A percentile compares a stretch with the other conserved stretches of the same genome.
phyloP scores from a whole-genome alignment of 129 eudicot species.

The Gnaphalium uliginosum region DNA sequence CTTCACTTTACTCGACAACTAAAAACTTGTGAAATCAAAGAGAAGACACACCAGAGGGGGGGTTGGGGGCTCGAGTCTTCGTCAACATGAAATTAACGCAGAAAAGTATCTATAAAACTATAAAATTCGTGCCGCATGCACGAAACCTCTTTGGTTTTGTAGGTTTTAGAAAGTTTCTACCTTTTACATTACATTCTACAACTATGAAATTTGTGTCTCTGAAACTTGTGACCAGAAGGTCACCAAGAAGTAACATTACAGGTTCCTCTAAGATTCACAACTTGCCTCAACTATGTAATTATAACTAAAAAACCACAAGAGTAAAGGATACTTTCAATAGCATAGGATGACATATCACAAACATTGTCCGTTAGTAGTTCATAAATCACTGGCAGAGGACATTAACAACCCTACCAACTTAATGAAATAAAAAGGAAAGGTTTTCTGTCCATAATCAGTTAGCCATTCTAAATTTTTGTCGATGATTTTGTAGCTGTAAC shows the following conservation, averaged over 20 bases:
- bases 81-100: not conserved
- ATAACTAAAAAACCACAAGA: not conserved
- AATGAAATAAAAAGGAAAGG: not conserved
- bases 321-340: not conserved
- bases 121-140: not conserved
- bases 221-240: not conserved
- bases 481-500: not conserved
- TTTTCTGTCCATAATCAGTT: not conserved
- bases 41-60: not conserved
- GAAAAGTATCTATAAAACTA: not conserved
- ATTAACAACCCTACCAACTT: too few species aligned
- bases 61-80: not conserved
- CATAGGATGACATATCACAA: not conserved
- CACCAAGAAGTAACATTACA: not conserved
- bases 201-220: not conserved
- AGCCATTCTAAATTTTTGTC: not conserved
- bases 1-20: not conserved
- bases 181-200: not conserved
- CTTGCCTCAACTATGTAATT: not conserved
- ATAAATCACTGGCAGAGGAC: too few species aligned
- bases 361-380: too few species aligned
- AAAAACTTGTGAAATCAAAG: not conserved
- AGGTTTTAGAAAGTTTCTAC: not conserved
- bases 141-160: not conserved
- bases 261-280: not conserved